phyloP scores from a whole-genome alignment of 2,329 filamentous ascomycete genomes.

The Paracamarosporium sp. region DNA sequence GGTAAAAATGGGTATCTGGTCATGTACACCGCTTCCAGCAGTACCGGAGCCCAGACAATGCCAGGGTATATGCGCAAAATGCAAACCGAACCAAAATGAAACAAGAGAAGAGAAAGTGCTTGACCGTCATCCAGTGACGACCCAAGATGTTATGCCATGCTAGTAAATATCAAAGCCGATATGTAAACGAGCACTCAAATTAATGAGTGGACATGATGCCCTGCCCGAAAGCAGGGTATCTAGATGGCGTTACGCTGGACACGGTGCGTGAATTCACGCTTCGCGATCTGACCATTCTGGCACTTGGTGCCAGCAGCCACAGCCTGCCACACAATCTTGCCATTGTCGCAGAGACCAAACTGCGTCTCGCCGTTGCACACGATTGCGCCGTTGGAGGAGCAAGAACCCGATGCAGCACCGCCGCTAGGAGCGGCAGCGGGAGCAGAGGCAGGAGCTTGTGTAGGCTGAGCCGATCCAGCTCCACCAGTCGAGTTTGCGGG shows the following conservation, averaged over 20 bases:
- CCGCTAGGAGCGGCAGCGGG: slow-evolving; percentile 10
- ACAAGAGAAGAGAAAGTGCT: neutral
- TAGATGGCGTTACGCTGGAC: slow-evolving; percentile 16
- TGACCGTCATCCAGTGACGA: neutral
- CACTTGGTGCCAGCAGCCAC: slow-evolving; percentile 54
- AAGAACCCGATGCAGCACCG: slow-evolving; percentile 20
- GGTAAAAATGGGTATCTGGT: neutral
- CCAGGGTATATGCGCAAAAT: slow-evolving; percentile 4
- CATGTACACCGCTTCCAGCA: neutral
- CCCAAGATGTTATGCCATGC: neutral
- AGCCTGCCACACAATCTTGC: slow-evolving; percentile 44
- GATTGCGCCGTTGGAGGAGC: slow-evolving; percentile 42
- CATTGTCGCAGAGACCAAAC: slow-evolving; percentile 52
- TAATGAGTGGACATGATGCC: neutral
- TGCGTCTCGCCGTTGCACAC: slow-evolving; percentile 46
- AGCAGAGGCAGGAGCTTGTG: slow-evolving; percentile 9
- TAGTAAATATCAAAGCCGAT: no score
- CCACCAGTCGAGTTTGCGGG: slow-evolving; percentile 8
- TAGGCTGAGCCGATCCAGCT: slow-evolving; percentile 4
- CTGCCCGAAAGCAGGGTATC: neutral
- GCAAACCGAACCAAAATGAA: neutral
- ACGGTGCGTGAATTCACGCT: slow-evolving; percentile 32
- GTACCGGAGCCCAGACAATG: neutral
- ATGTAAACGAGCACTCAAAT: neutral
- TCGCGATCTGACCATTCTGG: slow-evolving; percentile 38